Base-by-base conservation (phyloP, 2,329 filamentous ascomycete genomes). In the Aspergillus ochraceoroseus region DNA sequence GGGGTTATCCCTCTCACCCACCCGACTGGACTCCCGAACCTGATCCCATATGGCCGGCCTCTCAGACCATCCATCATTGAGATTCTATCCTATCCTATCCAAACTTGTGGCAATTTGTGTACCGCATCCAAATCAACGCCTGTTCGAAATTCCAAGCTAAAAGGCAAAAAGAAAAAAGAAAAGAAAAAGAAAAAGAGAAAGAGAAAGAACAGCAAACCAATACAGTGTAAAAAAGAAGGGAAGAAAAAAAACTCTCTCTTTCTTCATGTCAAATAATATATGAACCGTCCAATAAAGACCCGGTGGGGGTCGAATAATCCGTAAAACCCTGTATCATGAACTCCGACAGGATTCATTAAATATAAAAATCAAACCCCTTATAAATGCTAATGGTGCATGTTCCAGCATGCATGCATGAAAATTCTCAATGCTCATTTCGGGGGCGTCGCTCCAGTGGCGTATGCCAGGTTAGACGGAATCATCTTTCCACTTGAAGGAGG, bases 371-470 rank as follows among this genome's bases (percentile, higher is more conserved):
- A 38, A 44, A 20, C 12, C 15, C 28, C 19, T 38, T 28, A 41
- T 38, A 17, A 20, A 31, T 33, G 20, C 32, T 25, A 39, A 42
- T 28, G 20, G 25, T 32, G 46, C 50, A 51, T 46, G 46, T 29
- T 39, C 46, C 44, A 41, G 46, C 41, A 47, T 48, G 45, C 46
- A 32, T n/a, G n/a, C n/a, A 17, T 31, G 12, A 9, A 27, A 39
- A 42, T 15, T n/a, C 30, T 39, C 37, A 33, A 31, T 12, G 35
- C 26, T 40, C 46, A 66, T 51, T 58, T 59, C 20, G 62, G 59
- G 5, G 63, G 58, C 15, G 63, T 63, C 18, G 57, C 54, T 25
- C 56, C 57, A 8, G 63, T 56, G 6, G 55, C 52, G 38, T 59
- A 59, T 25, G 53, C 61, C 31, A 58, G 32, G 28, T 56, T 62